These are phyloP conservation scores for Penicilliopsis zonata DNA, from an alignment of 495 filamentous ascomycete genomes.

Conservation along the genomic window DNA sequence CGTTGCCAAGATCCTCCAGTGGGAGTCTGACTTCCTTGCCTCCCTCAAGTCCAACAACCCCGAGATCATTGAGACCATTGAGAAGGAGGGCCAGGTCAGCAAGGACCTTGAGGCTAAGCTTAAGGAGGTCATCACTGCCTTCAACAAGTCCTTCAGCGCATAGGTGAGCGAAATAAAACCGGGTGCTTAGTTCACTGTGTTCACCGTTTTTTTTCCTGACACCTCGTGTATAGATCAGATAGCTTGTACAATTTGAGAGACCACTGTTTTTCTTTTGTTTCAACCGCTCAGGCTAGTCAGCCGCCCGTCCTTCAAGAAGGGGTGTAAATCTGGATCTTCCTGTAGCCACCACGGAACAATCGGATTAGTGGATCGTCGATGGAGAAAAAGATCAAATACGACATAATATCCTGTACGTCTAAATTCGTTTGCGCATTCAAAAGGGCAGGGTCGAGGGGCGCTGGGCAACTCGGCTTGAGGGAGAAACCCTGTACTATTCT, in stretches of 20 bases:
- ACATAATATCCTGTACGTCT: constrained; percentile 40
- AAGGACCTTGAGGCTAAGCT: constrained; percentile 87
- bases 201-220: constrained; percentile 34
- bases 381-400: constrained; percentile 23
- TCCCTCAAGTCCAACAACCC: constrained; percentile 84
- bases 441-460: neutral
- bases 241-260: constrained; percentile 45
- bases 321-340: constrained; percentile 5
- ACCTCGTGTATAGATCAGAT: constrained; percentile 42
- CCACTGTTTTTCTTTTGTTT: constrained; percentile 35
- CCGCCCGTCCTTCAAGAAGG: constrained; percentile 14
- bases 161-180: constrained; percentile 35
- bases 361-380: constrained; percentile 9
- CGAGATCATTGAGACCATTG: constrained; percentile 75
- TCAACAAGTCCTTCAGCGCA: constrained; percentile 86
- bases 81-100: constrained; percentile 91
- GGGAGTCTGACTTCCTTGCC: constrained; percentile 88
- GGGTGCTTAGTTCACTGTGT: constrained; percentile 23
- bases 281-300: constrained; percentile 10
- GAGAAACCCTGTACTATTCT: constrained; percentile 7
- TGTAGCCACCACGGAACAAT: constrained; percentile 11
- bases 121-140: constrained; percentile 62
- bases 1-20: constrained; percentile 73
- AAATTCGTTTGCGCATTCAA: constrained; percentile 29
- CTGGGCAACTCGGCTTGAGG: neutral